These are phyloP conservation scores for Monascus purpureus DNA, from an alignment of 495 filamentous ascomycete genomes.

Conservation along the genomic window DNA sequence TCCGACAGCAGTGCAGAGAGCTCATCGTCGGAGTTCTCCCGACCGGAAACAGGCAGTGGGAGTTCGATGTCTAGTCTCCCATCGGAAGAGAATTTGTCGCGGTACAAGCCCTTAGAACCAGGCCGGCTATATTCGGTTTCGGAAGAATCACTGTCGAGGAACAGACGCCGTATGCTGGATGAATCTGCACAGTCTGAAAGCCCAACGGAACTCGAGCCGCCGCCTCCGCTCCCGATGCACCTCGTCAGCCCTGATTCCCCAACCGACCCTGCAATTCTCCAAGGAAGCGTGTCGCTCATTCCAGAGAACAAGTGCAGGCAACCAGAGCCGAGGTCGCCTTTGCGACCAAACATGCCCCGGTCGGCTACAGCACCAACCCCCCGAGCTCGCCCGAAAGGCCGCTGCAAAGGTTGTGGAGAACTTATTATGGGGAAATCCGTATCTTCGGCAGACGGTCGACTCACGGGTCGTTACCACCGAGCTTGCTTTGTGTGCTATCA, in stretches of 20 bases:
- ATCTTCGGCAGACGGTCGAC: constrained; percentile 80
- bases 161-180: constrained; percentile 9
- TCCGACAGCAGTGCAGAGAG: constrained; percentile 37
- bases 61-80: constrained; percentile 56
- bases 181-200: constrained; percentile 9
- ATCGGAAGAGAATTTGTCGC: constrained; percentile 23
- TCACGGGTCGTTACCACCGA: constrained; percentile 90
- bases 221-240: constrained; percentile 19
- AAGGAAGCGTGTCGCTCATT: constrained; percentile 28
- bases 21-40: constrained; percentile 59
- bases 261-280: constrained; percentile 41
- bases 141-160: constrained; percentile 17
- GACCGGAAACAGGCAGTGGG: constrained; percentile 47
- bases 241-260: constrained; percentile 40
- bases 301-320: constrained; percentile 12
- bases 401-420: constrained; percentile 69
- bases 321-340: constrained; percentile 8
- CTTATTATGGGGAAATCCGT: constrained; percentile 82
- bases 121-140: constrained; percentile 22
- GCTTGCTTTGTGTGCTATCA: constrained; percentile 85
- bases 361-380: constrained; percentile 8
- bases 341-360: constrained; percentile 14
- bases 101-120: constrained; percentile 18
- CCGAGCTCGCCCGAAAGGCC: constrained; percentile 43
- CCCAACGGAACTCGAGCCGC: constrained; percentile 17